Conservation (phyloP, 2,329 filamentous ascomycete species). For the Venturia pyrina region DNA sequence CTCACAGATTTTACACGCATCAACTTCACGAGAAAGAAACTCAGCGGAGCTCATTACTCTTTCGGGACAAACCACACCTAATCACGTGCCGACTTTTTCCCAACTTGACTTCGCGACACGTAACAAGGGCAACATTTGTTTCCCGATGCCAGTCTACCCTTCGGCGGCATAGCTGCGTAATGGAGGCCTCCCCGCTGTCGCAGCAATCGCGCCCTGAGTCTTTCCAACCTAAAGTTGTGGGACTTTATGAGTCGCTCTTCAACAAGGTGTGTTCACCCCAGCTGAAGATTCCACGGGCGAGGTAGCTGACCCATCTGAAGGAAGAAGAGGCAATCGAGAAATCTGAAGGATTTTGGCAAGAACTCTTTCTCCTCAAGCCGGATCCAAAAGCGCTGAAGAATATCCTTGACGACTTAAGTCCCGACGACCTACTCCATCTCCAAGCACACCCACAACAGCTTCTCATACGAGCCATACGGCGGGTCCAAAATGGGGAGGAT, state of each 20-base stretch:
- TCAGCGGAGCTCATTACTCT: not conserved
- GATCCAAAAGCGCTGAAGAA: constrained; percentile 59
- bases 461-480: constrained; percentile 61
- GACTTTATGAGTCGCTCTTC: constrained; percentile 80
- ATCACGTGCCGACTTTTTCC: not conserved
- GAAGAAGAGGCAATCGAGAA: constrained; percentile 51
- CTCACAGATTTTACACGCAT: too few species aligned
- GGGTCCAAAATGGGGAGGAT: constrained; percentile 51
- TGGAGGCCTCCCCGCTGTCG: constrained; percentile 88
- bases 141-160: not conserved
- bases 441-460: constrained; percentile 70
- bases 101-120: not conserved
- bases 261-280: constrained; percentile 28
- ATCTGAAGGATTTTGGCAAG: constrained; percentile 87
- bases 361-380: constrained; percentile 85
- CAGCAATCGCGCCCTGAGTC: constrained; percentile 82
- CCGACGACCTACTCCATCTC: constrained; percentile 65
- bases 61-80: not conserved
- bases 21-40: too few species aligned
- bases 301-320: constrained; percentile 28
- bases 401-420: constrained; percentile 59
- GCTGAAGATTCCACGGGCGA: constrained; percentile 7
- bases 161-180: constrained; percentile 25
- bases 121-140: not conserved
- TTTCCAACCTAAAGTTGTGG: constrained; percentile 89